Conservation (phyloP, 164 flowering plant species). For the Tetrastigma voinierianum region DNA sequence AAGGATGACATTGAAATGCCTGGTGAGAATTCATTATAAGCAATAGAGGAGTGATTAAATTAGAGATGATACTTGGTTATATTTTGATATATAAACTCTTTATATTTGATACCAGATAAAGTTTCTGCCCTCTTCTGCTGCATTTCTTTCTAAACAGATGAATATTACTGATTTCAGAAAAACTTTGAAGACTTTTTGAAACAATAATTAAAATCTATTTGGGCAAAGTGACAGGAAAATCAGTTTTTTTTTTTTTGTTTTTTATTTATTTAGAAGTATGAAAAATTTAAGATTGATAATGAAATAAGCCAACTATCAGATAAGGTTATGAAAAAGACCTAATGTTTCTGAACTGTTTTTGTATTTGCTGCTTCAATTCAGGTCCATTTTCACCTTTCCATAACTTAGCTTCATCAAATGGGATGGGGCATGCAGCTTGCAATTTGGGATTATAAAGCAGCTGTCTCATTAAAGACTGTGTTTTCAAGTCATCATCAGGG, state of each 20-base stretch:
- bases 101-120: too few relatives aligned
- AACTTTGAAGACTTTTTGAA: too few relatives aligned
- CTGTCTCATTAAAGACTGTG: slow-evolving; percentile 76
- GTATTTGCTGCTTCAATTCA: slow-evolving; percentile 80
- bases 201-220: not conserved
- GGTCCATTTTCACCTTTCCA: slow-evolving; percentile 98
- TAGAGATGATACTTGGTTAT: too few relatives aligned
- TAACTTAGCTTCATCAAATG: slow-evolving; percentile 96
- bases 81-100: too few relatives aligned
- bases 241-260: too few relatives aligned
- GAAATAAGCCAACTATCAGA: not conserved
- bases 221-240: too few relatives aligned
- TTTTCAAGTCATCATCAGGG: slow-evolving; percentile 74
- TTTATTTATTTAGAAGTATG: too few relatives aligned
- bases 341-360: slow-evolving; percentile 86
- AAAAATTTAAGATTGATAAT: not conserved
- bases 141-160: too few relatives aligned
- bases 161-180: too few relatives aligned
- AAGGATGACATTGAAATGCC: not conserved
- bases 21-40: too few relatives aligned
- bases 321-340: slow-evolving; percentile 43
- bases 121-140: too few relatives aligned
- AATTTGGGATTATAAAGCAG: slow-evolving; percentile 69
- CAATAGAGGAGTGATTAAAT: too few relatives aligned
- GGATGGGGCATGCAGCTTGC: slow-evolving; percentile 87